Evolutionary conservation across 2,329 filamentous ascomycete genomes (phyloP).

Genomic region (Sordariomycetes sp.): DNA sequence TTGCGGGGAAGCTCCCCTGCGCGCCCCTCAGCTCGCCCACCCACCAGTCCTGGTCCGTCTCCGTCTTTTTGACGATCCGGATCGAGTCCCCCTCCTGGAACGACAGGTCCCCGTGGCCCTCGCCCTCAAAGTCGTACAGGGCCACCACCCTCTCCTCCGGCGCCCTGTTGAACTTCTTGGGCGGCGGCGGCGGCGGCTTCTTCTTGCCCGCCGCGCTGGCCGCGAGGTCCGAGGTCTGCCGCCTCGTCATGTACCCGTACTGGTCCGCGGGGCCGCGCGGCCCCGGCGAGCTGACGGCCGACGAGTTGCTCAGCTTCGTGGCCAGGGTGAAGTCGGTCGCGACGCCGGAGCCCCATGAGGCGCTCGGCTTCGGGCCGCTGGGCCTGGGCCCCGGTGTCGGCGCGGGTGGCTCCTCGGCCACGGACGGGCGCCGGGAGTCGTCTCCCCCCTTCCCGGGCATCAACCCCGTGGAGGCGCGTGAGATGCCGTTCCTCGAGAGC

Average conservation of each 20-base stretch:
- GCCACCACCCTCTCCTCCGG: conserved; percentile 55
- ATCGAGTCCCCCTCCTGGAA: conserved; percentile 74
- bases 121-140: conserved; percentile 63
- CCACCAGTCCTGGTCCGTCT: conserved; percentile 81
- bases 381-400: conserved; percentile 13
- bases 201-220: conserved; percentile 51
- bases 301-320: conserved; percentile 22
- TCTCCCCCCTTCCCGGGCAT: not conserved
- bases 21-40: conserved; percentile 62
- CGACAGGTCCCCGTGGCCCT: conserved; percentile 57
- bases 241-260: conserved; percentile 13
- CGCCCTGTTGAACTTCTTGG: conserved; percentile 36
- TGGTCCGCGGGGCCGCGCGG: conserved; percentile 17
- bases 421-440: not conserved
- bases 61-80: conserved; percentile 65
- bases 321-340: conserved; percentile 35
- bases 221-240: conserved; percentile 10
- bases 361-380: conserved; percentile 16
- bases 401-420: not conserved
- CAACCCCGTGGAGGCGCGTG: not conserved
- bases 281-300: conserved; percentile 16
- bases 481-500: not conserved
- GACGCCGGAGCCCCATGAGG: conserved; percentile 17
- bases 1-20: conserved; percentile 69
- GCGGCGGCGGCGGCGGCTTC: conserved; percentile 60